These are phyloP conservation scores for Primulina eburnea DNA, from an alignment of 257 asterid genomes.

Conservation along the genomic window DNA sequence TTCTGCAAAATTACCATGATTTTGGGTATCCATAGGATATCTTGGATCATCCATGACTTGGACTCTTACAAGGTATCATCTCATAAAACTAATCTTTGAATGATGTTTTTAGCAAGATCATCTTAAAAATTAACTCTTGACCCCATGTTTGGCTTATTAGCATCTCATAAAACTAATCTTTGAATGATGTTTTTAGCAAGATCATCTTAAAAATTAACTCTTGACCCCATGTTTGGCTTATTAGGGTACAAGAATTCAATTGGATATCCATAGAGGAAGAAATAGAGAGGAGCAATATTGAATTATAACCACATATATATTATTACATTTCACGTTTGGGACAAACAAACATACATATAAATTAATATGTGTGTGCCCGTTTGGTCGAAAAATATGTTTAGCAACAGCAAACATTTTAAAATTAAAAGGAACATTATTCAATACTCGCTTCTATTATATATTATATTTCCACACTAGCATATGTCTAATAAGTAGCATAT, in stretches of 20 bases:
- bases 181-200: background rate
- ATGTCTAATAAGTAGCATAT: background rate
- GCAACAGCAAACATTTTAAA: constrained; percentile 7
- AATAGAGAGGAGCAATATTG: constrained; percentile 25
- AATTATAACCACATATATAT: constrained; percentile 22
- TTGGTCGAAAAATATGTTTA: constrained; percentile 21
- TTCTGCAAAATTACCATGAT: too few relatives aligned
- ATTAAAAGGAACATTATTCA: too few relatives aligned
- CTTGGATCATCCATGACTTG: too few relatives aligned
- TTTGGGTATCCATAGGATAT: too few relatives aligned
- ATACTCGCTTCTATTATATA: too few relatives aligned
- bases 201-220: constrained; percentile 11
- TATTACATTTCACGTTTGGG: constrained; percentile 14
- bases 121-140: too few relatives aligned
- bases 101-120: too few relatives aligned
- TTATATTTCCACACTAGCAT: background rate
- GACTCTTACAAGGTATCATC: too few relatives aligned
- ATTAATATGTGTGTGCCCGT: background rate
- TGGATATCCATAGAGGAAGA: constrained; percentile 28
- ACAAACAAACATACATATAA: background rate
- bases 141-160: too few relatives aligned
- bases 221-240: constrained; percentile 24
- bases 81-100: too few relatives aligned
- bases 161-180: constrained; percentile 4
- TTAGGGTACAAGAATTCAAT: constrained; percentile 23